Evolutionary conservation across 1,284 basidiomycete species (phyloP).

Genomic region (Neonothopanus nambi): DNA sequence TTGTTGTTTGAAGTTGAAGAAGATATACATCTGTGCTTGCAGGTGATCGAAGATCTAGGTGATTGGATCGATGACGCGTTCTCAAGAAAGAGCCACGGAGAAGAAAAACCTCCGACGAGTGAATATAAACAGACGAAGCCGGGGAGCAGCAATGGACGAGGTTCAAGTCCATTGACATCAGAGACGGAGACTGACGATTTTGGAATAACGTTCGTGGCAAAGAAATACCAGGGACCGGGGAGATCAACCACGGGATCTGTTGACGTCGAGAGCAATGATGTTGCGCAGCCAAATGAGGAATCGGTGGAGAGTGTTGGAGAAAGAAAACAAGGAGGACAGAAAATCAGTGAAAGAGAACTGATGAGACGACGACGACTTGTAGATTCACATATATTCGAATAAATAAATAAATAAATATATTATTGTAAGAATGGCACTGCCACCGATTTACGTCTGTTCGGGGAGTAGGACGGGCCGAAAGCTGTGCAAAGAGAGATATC

Average conservation of each 20-base stretch:
- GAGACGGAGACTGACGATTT: conserved; percentile 68
- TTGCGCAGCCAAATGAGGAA: too few relatives aligned
- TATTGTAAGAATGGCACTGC: neutral
- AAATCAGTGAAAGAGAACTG: conserved; percentile 76
- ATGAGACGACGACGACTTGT: conserved; percentile 74
- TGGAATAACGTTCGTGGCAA: conserved; percentile 70
- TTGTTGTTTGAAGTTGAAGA: neutral
- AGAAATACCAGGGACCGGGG: conserved; percentile 39
- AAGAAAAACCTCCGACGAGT: conserved; percentile 21
- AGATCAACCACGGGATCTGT: conserved; percentile 16
- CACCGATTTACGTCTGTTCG: neutral
- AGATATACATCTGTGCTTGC: neutral
- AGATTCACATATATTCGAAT: conserved; percentile 59
- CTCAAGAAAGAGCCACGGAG: conserved; percentile 30
- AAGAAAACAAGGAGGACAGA: conserved; percentile 50
- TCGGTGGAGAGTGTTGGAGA: conserved; percentile 9
- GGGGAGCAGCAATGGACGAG: conserved; percentile 1
- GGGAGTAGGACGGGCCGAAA: neutral
- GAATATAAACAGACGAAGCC: conserved; percentile 24
- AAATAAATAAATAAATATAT: conserved; percentile 7
- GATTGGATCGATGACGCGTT: conserved; percentile 91
- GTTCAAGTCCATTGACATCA: conserved; percentile 29
- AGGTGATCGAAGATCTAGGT: conserved; percentile 85
- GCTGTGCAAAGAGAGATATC: neutral
- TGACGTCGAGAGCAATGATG: conserved; percentile 11